Evolutionary conservation across 805 yeast genomes (phyloP), one percentile per base, ranked within the genome.

Genomic region (Wickerhamiella spandovensis): DNA sequence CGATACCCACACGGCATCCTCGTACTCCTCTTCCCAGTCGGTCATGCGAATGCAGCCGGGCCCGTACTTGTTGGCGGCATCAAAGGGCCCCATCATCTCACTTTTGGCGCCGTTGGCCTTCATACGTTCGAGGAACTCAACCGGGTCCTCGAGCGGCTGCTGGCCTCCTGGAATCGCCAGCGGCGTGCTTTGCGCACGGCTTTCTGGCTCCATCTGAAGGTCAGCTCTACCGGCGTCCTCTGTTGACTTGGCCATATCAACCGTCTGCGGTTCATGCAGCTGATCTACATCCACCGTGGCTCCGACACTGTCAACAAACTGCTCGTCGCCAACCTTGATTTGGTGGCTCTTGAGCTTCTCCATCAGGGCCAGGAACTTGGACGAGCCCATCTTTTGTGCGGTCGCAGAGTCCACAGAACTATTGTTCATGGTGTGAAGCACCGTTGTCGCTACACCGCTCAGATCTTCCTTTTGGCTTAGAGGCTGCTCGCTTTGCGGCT

Each of bases 21-120:
- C 58, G 32, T 57, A 57, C 23, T 52, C 44, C 51, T 58, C 62
- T 25, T 58, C 62, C 62, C 62, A 58, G 45, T 49, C 47, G 23
- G 52, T 20, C 15, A 22, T 22, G 17, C 18, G 17, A 17, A 57
- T 41, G n/a, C 54, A 49, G 18, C 41, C 37, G 9, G 47, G 50
- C 13, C 53, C 54, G 17, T 51, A 47, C 32, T 43, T 37, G 22
- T 49, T 37, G 7, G 61, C 62, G 8, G 44, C 50, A 17, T 48
- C 51, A 21, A 58, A 49, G 20, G 61, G 48, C 25, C 50, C 46
- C 7, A 32, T 41, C 21, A 48, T 15, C 12, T 32, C 32, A 10
- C 15, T 21, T 39, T 20, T 10, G 6, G 20, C 24, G 15, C 35
- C 43, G 10, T 10, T 22, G 13, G 42, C 23, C 9, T 20, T 45